phyloP scores from a whole-genome alignment of 2,329 filamentous ascomycete species.

The Decorospora gaudefroyi region DNA sequence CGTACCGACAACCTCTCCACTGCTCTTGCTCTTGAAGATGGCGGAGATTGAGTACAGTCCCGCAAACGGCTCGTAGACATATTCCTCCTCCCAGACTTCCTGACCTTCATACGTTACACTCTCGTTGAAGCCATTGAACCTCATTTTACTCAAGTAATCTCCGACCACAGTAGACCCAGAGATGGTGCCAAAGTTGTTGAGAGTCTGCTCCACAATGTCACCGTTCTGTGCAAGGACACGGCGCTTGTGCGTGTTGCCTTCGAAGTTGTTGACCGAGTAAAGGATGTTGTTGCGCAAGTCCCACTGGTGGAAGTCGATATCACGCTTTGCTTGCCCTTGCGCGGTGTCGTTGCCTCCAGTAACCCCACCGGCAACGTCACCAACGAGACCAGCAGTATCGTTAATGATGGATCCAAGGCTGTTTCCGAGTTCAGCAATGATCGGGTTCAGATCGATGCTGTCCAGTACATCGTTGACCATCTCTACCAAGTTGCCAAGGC shows the following conservation, averaged over 20 bases:
- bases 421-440: conserved; percentile 61
- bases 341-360: conserved; percentile 16
- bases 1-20: conserved; percentile 56
- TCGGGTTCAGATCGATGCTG: conserved; percentile 64
- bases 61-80: conserved; percentile 59
- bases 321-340: conserved; percentile 31
- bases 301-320: conserved; percentile 48
- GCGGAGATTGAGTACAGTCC: conserved; percentile 53
- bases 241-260: conserved; percentile 59
- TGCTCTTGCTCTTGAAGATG: conserved; percentile 56
- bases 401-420: conserved; percentile 57
- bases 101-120: conserved; percentile 49
- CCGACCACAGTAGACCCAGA: conserved; percentile 53
- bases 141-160: conserved; percentile 58
- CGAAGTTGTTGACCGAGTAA: conserved; percentile 65
- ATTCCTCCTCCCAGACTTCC: conserved; percentile 58
- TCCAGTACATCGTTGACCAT: conserved; percentile 64
- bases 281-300: conserved; percentile 62
- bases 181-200: conserved; percentile 60
- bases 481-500: conserved; percentile 62
- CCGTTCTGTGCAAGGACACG: conserved; percentile 61
- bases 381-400: conserved; percentile 35
- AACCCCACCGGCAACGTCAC: conserved; percentile 28
- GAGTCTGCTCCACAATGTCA: conserved; percentile 58
- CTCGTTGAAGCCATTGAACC: conserved; percentile 58